Percentiles rank a stretch among this genome's conserved stretches.
These are phyloP conservation scores for Starmerella kuoi DNA, from an alignment of 805 yeast genomes.

Conservation along the genomic window DNA sequence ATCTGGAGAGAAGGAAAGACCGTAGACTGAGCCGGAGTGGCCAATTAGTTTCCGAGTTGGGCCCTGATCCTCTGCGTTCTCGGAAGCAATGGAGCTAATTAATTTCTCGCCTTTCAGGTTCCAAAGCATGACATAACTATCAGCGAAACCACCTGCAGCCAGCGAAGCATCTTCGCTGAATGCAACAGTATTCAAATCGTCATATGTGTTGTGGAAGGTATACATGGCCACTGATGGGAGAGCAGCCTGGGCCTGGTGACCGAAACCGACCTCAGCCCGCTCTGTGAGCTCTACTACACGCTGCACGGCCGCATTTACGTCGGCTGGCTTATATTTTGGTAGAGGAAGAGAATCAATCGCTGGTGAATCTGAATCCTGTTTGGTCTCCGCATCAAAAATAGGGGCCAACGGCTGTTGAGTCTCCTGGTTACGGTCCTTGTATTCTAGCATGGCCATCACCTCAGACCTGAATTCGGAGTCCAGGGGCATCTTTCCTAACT, in stretches of 20 bases:
- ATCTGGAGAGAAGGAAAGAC: slow-evolving; percentile 83
- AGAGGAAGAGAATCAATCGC: slow-evolving; percentile 64
- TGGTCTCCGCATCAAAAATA: slow-evolving; percentile 43
- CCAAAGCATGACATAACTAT: slow-evolving; percentile 84
- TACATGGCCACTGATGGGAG: slow-evolving; percentile 96
- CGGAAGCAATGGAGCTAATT: slow-evolving; percentile 25
- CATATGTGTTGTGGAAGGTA: slow-evolving; percentile 90
- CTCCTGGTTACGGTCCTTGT: slow-evolving; percentile 44
- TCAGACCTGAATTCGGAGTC: slow-evolving; percentile 79
- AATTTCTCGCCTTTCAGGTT: slow-evolving; percentile 83
- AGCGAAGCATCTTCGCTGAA: slow-evolving; percentile 79
- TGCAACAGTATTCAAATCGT: slow-evolving; percentile 71
- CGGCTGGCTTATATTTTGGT: slow-evolving; percentile 70
- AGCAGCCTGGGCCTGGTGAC: slow-evolving; percentile 43
- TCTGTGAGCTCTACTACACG: slow-evolving; percentile 74
- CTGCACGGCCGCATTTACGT: slow-evolving; percentile 65
- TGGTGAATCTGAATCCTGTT: slow-evolving; percentile 46
- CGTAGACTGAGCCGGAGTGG: slow-evolving; percentile 90
- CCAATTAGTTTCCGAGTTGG: slow-evolving; percentile 54
- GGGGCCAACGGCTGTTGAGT: slow-evolving; percentile 34
- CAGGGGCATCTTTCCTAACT: slow-evolving; percentile 71
- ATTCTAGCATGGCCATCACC: slow-evolving; percentile 68
- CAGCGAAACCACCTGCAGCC: slow-evolving; percentile 91
- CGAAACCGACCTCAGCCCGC: slow-evolving; percentile 46
- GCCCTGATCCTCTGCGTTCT: slow-evolving; percentile 17